Base-by-base conservation (phyloP, 2,329 filamentous ascomycete species). In the Talaromyces sp. region DNA sequence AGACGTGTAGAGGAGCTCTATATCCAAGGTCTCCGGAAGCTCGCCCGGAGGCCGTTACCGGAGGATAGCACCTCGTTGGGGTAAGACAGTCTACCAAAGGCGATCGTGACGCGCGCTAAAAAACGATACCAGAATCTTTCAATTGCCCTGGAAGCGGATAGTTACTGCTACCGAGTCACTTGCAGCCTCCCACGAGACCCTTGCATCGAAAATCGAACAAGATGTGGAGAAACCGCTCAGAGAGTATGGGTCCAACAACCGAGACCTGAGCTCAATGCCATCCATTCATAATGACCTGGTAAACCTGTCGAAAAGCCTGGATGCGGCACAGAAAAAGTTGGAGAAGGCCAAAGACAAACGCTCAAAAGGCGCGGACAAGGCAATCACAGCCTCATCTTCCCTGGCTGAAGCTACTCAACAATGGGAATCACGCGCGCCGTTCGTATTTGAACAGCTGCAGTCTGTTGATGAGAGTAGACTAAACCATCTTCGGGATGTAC, bases 381-480 rank as follows among this genome's bases (percentile, higher is more conserved):
- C 95, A 44, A 90, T 92, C 51, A 84, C 83, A 64, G 92, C 92
- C 13, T 83, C 85, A 11, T 81, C 85, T 19, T 88, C 87, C 65
- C 85, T 96, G 51, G 90, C 96, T 65, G 86, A 86, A 63, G 89
- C 92, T n/a, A 85, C 83, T 52, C 84, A 88, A 66, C 90, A 96
- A 72, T 99, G 95, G 95, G 88, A 96, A 60, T 92, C 92, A 0
- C 92, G 96, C 74, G 92, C 95, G 15, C 95, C 95, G 1, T 98
- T 91, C 75, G 89, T 97, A 63, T 97, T 96, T 71, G 95, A 99
- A 77, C 90, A 88, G 63, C 84, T 99, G 28, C 95, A 99, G 74
- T 89, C 91, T 6, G 81, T 96, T 33, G 95, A 99, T 72, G 95
- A 99, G 78, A 88, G 85, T 68, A 87, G 95, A 60, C 81, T 96